These are phyloP conservation scores for Boletus barrowsii DNA, from an alignment of 768 basidiomycete species.

Conservation along the genomic window DNA sequence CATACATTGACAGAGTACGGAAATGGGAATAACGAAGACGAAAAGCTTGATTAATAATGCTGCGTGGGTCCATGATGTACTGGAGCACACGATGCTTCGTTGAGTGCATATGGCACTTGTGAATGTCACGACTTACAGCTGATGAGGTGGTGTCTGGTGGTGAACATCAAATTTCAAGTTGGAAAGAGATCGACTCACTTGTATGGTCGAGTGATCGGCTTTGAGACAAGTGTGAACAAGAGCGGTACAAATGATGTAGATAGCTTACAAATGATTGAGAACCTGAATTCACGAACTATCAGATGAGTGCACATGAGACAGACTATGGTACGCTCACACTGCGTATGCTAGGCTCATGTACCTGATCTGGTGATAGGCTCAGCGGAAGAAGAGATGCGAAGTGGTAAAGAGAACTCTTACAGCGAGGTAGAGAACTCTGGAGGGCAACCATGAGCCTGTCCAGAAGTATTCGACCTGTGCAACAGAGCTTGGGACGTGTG, in stretches of 20 bases:
- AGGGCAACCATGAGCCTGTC: conserved; percentile 3
- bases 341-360: conserved; percentile 2
- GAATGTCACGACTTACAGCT: conserved; percentile 1
- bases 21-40: conserved; percentile 3
- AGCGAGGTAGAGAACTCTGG: conserved; percentile 3
- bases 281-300: background rate
- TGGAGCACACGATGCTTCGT: background rate
- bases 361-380: conserved; percentile 1
- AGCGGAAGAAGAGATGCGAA: background rate
- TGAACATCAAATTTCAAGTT: background rate
- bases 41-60: background rate
- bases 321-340: background rate
- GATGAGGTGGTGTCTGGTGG: background rate
- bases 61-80: background rate
- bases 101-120: background rate
- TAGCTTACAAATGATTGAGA: background rate
- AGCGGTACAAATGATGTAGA: background rate
- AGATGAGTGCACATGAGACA: background rate
- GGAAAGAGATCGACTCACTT: background rate
- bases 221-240: background rate
- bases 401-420: background rate
- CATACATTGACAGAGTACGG: conserved; percentile 9
- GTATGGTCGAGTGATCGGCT: background rate
- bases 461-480: conserved; percentile 5
- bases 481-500: background rate